phyloP scores from a whole-genome alignment of 768 basidiomycete genomes.

The Pisolithus tinctorius region DNA sequence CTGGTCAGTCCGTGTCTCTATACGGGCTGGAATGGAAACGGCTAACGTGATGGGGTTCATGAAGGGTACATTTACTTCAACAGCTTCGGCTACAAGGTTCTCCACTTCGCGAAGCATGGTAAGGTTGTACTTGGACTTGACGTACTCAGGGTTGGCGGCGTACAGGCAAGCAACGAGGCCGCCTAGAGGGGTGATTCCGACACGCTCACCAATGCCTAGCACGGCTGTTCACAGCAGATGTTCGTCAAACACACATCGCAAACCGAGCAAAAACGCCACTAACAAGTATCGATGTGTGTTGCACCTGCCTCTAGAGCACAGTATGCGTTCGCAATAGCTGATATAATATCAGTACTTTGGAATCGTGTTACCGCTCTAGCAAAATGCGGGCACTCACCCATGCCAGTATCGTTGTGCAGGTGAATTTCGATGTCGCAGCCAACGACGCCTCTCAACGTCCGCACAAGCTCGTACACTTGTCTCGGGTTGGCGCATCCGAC shows the following conservation, averaged over 20 bases:
- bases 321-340: constrained; percentile 97
- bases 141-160: constrained; percentile 96
- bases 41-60: constrained; percentile 88
- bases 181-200: constrained; percentile 97
- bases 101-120: constrained; percentile 97
- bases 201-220: constrained; percentile 97
- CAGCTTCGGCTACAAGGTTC: constrained; percentile 97
- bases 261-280: constrained; percentile 18
- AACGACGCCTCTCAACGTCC: constrained; percentile 94
- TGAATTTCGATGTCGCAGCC: constrained; percentile 97
- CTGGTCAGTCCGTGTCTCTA: neutral
- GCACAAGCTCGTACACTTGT: constrained; percentile 96
- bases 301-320: constrained; percentile 97
- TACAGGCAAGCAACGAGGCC: constrained; percentile 96
- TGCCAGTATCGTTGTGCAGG: constrained; percentile 97
- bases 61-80: constrained; percentile 96
- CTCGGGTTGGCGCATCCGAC: constrained; percentile 98
- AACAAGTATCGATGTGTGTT: constrained; percentile 97
- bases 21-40: neutral
- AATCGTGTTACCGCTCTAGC: neutral
- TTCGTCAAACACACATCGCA: neutral
- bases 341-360: neutral
- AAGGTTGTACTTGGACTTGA: constrained; percentile 99
- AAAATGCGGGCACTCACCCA: constrained; percentile 47
- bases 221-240: constrained; percentile 48